Evolutionary conservation across 2,329 filamentous ascomycete species (phyloP).

Genomic region (Monilinia fructigena): DNA sequence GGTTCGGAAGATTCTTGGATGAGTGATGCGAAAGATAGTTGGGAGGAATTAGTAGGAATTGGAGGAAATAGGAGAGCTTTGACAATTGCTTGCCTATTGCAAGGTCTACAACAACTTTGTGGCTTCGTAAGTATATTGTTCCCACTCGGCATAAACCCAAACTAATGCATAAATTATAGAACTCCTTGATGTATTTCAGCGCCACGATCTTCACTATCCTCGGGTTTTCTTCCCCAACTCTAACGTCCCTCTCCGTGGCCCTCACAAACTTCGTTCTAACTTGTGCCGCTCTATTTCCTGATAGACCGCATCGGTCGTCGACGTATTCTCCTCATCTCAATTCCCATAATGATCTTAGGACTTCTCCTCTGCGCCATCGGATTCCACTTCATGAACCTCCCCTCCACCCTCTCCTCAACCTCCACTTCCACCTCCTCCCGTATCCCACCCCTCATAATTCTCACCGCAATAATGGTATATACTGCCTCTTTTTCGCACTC

Average conservation of each 20-base stretch:
- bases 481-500: constrained; percentile 81
- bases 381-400: constrained; percentile 58
- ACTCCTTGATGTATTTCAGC: constrained; percentile 90
- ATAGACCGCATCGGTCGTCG: constrained; percentile 80
- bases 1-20: constrained; percentile 30
- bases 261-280: constrained; percentile 82
- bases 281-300: constrained; percentile 66
- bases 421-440: constrained; percentile 33
- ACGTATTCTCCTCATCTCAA: constrained; percentile 75
- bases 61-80: constrained; percentile 71
- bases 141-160: not conserved
- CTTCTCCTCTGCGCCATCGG: constrained; percentile 69
- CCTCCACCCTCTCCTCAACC: constrained; percentile 29
- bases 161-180: constrained; percentile 47
- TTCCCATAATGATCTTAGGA: constrained; percentile 79
- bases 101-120: constrained; percentile 84
- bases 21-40: constrained; percentile 42
- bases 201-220: constrained; percentile 77
- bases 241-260: constrained; percentile 77
- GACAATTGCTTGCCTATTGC: constrained; percentile 80
- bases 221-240: constrained; percentile 74
- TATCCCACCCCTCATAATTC: constrained; percentile 56
- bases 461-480: constrained; percentile 76
- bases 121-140: constrained; percentile 61
- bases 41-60: constrained; percentile 55